These are phyloP conservation scores for Gentiana straminea DNA, from an alignment of 257 asterid genomes.

Conservation along the genomic window DNA sequence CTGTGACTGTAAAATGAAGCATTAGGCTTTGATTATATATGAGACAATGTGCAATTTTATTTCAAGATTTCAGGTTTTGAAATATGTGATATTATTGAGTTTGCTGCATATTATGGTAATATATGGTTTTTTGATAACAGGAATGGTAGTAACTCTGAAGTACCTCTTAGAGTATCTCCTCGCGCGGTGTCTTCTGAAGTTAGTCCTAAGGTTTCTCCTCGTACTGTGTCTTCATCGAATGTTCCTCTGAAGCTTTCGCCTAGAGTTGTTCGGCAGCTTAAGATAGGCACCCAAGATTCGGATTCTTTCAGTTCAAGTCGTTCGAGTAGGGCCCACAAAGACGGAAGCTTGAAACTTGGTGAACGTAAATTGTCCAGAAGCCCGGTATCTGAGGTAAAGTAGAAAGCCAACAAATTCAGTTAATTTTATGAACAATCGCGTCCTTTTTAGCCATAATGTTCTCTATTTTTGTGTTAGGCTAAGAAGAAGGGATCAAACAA, in stretches of 20 bases:
- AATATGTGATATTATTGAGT: background rate
- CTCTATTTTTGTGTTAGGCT: conserved; percentile 2
- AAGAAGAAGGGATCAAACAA: conserved; percentile 46
- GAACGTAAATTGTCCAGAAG: conserved; percentile 47
- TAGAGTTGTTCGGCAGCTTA: conserved; percentile 65
- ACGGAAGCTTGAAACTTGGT: conserved; percentile 47
- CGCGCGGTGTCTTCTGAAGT: conserved; percentile 19
- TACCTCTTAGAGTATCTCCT: conserved; percentile 30
- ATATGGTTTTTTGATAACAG: conserved; percentile 24
- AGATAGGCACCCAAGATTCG: conserved; percentile 38
- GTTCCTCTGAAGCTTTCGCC: conserved; percentile 42
- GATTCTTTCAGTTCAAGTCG: conserved; percentile 34
- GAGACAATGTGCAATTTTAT: no score
- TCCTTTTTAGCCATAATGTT: background rate
- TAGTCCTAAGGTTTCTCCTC: conserved; percentile 24
- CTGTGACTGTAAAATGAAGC: no score
- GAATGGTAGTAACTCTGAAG: conserved; percentile 27
- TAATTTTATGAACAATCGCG: no score
- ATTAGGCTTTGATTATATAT: no score
- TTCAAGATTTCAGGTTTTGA: background rate
- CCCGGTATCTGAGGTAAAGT: conserved; percentile 53
- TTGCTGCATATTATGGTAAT: background rate
- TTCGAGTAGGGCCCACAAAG: conserved; percentile 39
- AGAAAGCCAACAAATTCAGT: no score
- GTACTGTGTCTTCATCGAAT: conserved; percentile 21